These are phyloP conservation scores for Leccinum barrowsii DNA, from an alignment of 768 basidiomycete genomes.

Conservation along the genomic window DNA sequence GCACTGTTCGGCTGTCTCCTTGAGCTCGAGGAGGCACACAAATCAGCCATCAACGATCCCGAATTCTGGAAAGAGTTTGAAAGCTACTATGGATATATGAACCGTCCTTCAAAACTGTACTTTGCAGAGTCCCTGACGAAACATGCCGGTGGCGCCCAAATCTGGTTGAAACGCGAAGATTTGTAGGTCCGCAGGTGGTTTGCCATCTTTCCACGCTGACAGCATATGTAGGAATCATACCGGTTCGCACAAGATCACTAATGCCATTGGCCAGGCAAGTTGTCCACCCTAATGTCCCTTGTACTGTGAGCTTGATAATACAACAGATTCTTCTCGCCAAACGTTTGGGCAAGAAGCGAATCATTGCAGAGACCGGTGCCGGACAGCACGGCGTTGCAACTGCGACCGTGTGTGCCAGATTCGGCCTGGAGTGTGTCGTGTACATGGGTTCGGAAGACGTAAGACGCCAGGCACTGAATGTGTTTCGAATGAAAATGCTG, in stretches of 20 bases:
- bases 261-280: conserved; percentile 89
- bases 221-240: conserved; percentile 78
- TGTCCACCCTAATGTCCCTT: not conserved
- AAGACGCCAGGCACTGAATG: conserved; percentile 91
- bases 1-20: conserved; percentile 88
- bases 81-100: conserved; percentile 89
- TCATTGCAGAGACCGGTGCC: conserved; percentile 98
- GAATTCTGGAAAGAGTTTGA: conserved; percentile 91
- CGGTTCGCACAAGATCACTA: conserved; percentile 99
- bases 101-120: conserved; percentile 89
- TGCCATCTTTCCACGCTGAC: conserved; percentile 2
- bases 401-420: conserved; percentile 96
- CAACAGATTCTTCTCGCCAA: conserved; percentile 88
- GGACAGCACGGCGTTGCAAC: conserved; percentile 99
- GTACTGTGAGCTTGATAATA: not conserved
- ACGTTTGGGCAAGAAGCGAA: conserved; percentile 90
- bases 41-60: conserved; percentile 81
- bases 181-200: conserved; percentile 44
- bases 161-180: conserved; percentile 98
- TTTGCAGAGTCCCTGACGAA: conserved; percentile 88
- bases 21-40: conserved; percentile 90
- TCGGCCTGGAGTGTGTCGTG: conserved; percentile 90
- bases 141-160: conserved; percentile 87
- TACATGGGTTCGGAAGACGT: conserved; percentile 99
- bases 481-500: conserved; percentile 97